Evolutionary conservation across 2,329 filamentous ascomycete species (phyloP).

Genomic region (Colletotrichum sp.): DNA sequence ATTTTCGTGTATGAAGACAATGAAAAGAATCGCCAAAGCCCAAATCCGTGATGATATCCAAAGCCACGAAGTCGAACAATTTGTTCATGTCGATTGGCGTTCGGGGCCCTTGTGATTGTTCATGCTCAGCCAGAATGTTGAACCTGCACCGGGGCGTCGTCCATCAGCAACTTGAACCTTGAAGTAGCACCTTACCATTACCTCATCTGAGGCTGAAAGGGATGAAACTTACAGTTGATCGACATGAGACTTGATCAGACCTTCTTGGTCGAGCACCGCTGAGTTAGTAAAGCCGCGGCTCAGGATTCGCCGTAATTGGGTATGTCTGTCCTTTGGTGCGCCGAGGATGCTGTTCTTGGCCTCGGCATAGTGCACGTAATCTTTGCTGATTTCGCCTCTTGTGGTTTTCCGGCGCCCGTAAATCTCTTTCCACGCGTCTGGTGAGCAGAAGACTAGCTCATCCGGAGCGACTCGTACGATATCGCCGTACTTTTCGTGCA

Average conservation of each 20-base stretch:
- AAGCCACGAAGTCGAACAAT: background rate
- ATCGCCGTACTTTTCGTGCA: conserved; percentile 45
- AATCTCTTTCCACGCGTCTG: conserved; percentile 43
- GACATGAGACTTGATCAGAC: background rate
- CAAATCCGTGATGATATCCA: background rate
- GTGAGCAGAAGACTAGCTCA: conserved; percentile 46
- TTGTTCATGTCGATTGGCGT: background rate
- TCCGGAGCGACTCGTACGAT: conserved; percentile 51
- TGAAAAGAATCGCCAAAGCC: background rate
- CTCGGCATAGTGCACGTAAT: background rate
- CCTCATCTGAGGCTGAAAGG: background rate
- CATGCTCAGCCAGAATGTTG: background rate
- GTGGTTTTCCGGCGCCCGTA: conserved; percentile 25
- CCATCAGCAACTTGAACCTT: background rate
- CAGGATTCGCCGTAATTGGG: background rate
- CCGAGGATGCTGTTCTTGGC: background rate
- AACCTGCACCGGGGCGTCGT: background rate
- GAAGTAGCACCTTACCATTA: too few species aligned
- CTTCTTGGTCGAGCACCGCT: background rate
- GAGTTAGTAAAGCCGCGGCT: background rate
- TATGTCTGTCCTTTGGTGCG: background rate
- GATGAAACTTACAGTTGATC: background rate
- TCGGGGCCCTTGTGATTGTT: background rate
- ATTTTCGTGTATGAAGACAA: background rate
- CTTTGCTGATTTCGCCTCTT: background rate